phyloP scores from a whole-genome alignment of 2,329 filamentous ascomycete species.

The Emergomyces pasteurianus region DNA sequence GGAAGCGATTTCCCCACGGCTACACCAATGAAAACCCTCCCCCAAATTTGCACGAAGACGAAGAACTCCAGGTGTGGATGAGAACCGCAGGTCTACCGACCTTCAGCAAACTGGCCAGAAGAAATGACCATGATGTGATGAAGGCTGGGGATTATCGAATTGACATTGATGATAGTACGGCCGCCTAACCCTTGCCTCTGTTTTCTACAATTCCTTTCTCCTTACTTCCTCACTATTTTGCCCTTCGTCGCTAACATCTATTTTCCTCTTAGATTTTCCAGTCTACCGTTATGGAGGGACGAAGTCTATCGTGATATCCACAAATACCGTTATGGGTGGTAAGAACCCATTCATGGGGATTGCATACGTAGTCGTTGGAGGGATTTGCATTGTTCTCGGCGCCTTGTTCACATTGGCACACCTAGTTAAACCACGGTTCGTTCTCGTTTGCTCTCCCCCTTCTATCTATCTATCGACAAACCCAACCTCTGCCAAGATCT shows the following conservation, averaged over 20 bases:
- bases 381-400: conserved; percentile 81
- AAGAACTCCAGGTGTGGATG: conserved; percentile 98
- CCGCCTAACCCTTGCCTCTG: not conserved
- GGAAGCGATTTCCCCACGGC: conserved; percentile 52
- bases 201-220: conserved; percentile 26
- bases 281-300: conserved; percentile 69
- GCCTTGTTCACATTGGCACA: conserved; percentile 81
- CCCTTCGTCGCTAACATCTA: conserved; percentile 7
- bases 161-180: conserved; percentile 66
- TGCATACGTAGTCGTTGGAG: conserved; percentile 86
- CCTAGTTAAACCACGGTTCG: conserved; percentile 77
- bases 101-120: conserved; percentile 84
- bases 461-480: not conserved
- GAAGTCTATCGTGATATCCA: conserved; percentile 82
- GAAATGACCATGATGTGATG: conserved; percentile 65
- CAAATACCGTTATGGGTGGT: conserved; percentile 83
- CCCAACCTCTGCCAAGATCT: not conserved
- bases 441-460: conserved; percentile 5
- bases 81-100: conserved; percentile 83
- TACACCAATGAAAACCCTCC: conserved; percentile 56
- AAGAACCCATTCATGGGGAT: conserved; percentile 94
- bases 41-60: conserved; percentile 61
- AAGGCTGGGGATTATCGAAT: conserved; percentile 60
- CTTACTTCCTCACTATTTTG: not conserved
- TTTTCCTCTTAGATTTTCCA: conserved; percentile 56